Evolutionary conservation across 441 rosid species (phyloP), one percentile per base, ranked within the genome.

Genomic region (Brassica balearica): DNA sequence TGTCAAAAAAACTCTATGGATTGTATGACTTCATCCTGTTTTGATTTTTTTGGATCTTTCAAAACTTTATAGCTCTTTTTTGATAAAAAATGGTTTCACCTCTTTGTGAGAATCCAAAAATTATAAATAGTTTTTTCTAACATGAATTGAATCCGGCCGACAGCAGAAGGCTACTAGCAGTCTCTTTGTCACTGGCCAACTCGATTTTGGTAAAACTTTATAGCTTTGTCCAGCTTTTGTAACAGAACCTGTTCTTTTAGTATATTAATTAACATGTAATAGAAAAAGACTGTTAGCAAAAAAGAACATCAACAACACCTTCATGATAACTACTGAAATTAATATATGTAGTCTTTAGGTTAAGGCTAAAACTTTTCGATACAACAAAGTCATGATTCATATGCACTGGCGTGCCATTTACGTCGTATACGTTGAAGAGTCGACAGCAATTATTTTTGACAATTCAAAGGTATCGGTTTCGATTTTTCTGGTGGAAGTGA

Each of bases 391-490:
- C 34, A 29, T 29, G 34, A 29, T 5, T 32, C 20, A 62, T 62
- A 69, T 34, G 46, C 43, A 20, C 4, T 62, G 8, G 34, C 43
- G 29, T 68, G 34, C 8, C 27, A 46, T 41, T 34, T 10, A 64
- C 14, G 65, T 53, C 11, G 22, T 32, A 64, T 36, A 53, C 19
- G 72, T 77, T 55, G 80, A 77, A 77, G 22, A 65, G 72, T 71
- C 17, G 17, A 65, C 17, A 41, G 60, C 72, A 71, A 41, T 19
- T 51, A 27, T 43, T 19, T 56, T 77, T 65, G 67, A 77, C 80
- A 14, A 69, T 70, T 63, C 59, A 70, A 70, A 77, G 15, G 65
- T 53, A n/a, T 61, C 55, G 58, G 65, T 70, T 63, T 63, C 66
- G 48, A 23, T 17, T 71, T 69, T 71, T 25, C 62, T 55, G 68